A percentile compares a stretch with the other conserved stretches of the same genome.
Conservation (phyloP, 148 eudicot genomes). For the Simmondsia chinensis region DNA sequence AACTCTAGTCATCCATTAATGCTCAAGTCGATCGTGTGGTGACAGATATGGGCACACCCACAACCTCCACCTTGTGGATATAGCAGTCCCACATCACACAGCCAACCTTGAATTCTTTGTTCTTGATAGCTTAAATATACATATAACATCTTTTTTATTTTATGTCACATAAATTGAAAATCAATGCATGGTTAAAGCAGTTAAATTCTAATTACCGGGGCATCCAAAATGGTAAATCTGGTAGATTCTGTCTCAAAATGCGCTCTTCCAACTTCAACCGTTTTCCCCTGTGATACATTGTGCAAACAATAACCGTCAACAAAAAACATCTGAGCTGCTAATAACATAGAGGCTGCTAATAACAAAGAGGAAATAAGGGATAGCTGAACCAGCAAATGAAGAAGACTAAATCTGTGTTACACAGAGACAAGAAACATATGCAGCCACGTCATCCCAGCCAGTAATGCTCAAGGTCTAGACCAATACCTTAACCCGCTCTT, state of each 20-base stretch:
- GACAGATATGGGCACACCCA: no score
- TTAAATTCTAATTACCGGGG: slow-evolving; percentile 49
- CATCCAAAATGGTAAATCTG: slow-evolving; percentile 93
- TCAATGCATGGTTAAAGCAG: not conserved
- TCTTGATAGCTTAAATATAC: no score
- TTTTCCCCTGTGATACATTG: slow-evolving; percentile 47
- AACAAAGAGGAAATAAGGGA: not conserved
- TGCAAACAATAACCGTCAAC: not conserved
- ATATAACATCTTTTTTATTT: no score
- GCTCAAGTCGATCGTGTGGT: no score
- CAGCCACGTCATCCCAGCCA: no score
- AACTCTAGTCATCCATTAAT: no score
- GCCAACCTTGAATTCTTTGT: no score
- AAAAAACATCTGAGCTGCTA: not conserved
- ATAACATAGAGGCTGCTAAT: no score
- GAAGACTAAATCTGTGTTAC: no score
- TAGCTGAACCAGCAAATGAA: not conserved
- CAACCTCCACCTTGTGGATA: no score
- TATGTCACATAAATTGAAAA: not conserved
- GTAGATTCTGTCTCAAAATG: slow-evolving; percentile 89
- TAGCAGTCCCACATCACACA: no score
- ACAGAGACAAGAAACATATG: no score
- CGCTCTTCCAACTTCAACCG: slow-evolving; percentile 96
- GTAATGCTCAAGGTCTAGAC: not conserved
- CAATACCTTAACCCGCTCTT: slow-evolving; percentile 81